Evolutionary conservation across 1,139 yeast genomes (phyloP).

Genomic region (Saccharomycopsis crataegensis): DNA sequence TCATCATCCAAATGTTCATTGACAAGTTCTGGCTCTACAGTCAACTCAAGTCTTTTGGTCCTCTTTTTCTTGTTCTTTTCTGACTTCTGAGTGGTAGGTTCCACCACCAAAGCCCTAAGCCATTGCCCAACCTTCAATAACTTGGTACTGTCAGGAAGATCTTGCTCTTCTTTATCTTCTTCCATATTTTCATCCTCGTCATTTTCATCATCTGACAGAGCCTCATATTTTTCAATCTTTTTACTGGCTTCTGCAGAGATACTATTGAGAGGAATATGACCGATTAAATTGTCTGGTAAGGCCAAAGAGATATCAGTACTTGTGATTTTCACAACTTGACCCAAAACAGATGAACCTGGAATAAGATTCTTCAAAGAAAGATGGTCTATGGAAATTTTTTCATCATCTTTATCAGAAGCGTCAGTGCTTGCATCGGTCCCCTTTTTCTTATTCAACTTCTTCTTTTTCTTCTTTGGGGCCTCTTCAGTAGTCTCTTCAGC

Average conservation of each 20-base stretch:
- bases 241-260: constrained; percentile 58
- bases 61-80: constrained; percentile 23
- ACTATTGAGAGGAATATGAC: constrained; percentile 71
- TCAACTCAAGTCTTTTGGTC: constrained; percentile 59
- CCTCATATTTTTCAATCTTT: constrained; percentile 48
- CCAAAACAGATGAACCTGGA: constrained; percentile 69
- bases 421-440: constrained; percentile 24
- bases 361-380: constrained; percentile 53
- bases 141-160: constrained; percentile 47
- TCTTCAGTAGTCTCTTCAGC: constrained; percentile 21
- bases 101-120: constrained; percentile 69
- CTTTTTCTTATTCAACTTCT: constrained; percentile 27
- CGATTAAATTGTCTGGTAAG: constrained; percentile 77
- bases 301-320: constrained; percentile 60
- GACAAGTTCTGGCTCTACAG: constrained; percentile 68
- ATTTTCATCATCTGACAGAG: constrained; percentile 38
- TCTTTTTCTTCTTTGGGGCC: constrained; percentile 33
- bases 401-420: constrained; percentile 23
- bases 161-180: constrained; percentile 24
- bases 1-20: constrained; percentile 57
- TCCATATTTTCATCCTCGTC: constrained; percentile 33
- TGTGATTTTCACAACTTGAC: constrained; percentile 59
- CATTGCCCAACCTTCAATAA: constrained; percentile 74
- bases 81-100: constrained; percentile 27
- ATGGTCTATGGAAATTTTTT: constrained; percentile 44